Evolutionary conservation across 768 basidiomycete species (phyloP).

Genomic region (Hericium alpestre): DNA sequence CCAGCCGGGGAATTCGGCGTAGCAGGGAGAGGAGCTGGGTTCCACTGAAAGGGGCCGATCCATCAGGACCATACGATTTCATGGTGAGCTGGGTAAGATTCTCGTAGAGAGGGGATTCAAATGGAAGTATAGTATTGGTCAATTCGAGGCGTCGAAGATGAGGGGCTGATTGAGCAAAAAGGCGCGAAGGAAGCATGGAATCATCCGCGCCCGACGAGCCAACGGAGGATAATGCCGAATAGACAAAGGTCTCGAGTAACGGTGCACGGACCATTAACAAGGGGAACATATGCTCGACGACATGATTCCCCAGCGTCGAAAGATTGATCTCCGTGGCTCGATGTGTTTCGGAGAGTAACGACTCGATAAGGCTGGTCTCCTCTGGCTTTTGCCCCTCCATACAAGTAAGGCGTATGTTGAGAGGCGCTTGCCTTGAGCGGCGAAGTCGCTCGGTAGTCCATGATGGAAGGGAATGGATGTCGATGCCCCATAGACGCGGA

Average conservation of each 20-base stretch:
- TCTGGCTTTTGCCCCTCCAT: not conserved
- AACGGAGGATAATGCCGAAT: not conserved
- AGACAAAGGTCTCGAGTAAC: not conserved
- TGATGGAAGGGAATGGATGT: not conserved
- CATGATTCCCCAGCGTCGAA: not conserved
- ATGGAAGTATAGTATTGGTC: not conserved
- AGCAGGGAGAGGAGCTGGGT: not conserved
- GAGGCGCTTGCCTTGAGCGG: not conserved
- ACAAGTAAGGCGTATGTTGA: not conserved
- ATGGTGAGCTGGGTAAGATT: not conserved
- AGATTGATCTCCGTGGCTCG: not conserved
- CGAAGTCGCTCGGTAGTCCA: not conserved
- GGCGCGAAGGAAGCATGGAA: not conserved
- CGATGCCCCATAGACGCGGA: not conserved
- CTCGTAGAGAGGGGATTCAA: not conserved
- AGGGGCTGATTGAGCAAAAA: not conserved
- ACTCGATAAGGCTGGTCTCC: no score
- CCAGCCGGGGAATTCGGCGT: not conserved
- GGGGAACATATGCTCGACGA: not conserved
- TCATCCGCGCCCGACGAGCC: not conserved
- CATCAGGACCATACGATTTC: not conserved
- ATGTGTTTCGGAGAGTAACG: not conserved
- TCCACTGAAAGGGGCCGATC: not conserved
- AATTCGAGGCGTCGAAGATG: not conserved
- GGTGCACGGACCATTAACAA: not conserved